Conservation (phyloP, 371 early-diverging fungal species). For the Mortierella sp. region DNA sequence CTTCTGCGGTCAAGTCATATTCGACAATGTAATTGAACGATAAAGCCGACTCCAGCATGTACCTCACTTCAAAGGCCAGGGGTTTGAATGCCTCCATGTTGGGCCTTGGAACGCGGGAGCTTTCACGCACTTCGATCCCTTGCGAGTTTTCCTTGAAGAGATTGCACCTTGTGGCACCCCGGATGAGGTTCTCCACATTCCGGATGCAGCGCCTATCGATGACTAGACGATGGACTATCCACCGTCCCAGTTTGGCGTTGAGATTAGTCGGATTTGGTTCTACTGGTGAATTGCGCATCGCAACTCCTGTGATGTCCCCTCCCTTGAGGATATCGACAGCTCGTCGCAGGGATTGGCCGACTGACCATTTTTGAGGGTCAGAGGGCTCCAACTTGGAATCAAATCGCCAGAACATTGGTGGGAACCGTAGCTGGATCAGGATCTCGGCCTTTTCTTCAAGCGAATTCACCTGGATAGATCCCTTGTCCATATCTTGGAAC, state of each 20-base stretch:
- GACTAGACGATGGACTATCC: conserved; percentile 29
- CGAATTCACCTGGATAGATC: conserved; percentile 25
- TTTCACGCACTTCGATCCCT: not conserved
- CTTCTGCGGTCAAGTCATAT: conserved; percentile 55
- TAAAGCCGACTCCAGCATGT: conserved; percentile 60
- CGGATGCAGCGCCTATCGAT: not conserved
- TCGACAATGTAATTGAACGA: conserved; percentile 55
- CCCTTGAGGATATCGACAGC: conserved; percentile 33
- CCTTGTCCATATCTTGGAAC: conserved; percentile 40
- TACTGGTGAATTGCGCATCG: not conserved
- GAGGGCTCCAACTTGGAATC: conserved; percentile 16
- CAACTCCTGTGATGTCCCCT: not conserved
- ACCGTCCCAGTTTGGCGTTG: conserved; percentile 36
- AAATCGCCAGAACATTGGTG: conserved; percentile 36
- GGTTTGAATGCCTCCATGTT: conserved; percentile 6
- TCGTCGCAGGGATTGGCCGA: conserved; percentile 23
- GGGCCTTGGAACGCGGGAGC: not conserved
- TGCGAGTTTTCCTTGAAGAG: conserved; percentile 3
- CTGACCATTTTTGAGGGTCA: conserved; percentile 17
- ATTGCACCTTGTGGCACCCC: conserved; percentile 12
- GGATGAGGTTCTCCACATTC: conserved; percentile 3
- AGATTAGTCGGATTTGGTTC: conserved; percentile 33
- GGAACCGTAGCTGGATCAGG: conserved; percentile 34
- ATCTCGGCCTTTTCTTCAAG: not conserved
- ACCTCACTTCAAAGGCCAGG: conserved; percentile 57